Conservation (phyloP, 257 asterid species). For the Przewalskia tangutica region DNA sequence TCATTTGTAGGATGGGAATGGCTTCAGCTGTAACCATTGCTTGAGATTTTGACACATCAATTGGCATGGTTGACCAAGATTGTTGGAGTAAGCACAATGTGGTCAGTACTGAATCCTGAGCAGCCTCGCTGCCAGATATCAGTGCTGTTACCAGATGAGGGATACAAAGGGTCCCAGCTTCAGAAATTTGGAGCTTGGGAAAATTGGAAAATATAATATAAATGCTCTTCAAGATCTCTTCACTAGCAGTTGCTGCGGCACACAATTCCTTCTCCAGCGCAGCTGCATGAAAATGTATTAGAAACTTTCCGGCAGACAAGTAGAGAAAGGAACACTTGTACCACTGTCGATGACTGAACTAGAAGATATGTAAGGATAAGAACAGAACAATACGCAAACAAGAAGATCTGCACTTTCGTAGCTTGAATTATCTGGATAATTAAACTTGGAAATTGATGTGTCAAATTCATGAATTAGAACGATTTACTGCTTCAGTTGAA, state of each 20-base stretch:
- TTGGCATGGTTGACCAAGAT: conserved; percentile 74
- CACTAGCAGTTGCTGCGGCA: conserved; percentile 47
- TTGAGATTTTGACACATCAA: conserved; percentile 69
- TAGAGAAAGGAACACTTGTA: background rate
- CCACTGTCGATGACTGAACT: background rate
- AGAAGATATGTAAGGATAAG: background rate
- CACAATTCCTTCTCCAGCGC: conserved; percentile 62
- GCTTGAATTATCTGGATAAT: background rate
- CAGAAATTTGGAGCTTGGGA: conserved; percentile 58
- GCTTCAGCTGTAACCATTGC: conserved; percentile 79
- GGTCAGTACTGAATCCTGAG: conserved; percentile 53
- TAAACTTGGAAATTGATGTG: background rate
- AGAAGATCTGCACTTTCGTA: background rate
- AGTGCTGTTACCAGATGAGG: conserved; percentile 67
- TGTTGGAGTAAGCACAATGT: conserved; percentile 63
- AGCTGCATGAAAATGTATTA: conserved; percentile 42
- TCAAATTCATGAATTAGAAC: background rate
- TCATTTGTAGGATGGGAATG: conserved; percentile 65
- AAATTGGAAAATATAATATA: conserved; percentile 59
- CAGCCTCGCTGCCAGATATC: conserved; percentile 57
- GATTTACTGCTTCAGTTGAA: background rate
- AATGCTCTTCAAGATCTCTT: conserved; percentile 61
- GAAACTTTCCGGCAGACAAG: background rate
- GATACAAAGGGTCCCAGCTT: conserved; percentile 65
- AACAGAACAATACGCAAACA: background rate